phyloP scores from a whole-genome alignment of 495 filamentous ascomycete genomes.

The Penicillium mononematosum region DNA sequence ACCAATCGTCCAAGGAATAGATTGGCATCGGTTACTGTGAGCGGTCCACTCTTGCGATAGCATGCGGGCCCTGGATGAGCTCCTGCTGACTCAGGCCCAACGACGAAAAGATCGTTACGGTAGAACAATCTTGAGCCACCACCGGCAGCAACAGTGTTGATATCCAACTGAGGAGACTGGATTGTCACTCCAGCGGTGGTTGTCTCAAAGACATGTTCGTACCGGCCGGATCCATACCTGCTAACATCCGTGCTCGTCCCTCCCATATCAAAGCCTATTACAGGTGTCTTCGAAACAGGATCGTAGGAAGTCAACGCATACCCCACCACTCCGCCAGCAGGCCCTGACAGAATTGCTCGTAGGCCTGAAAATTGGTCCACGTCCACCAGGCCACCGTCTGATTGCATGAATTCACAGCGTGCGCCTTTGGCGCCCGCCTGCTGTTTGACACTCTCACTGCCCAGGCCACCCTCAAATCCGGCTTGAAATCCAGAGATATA shows the following conservation, averaged over 20 bases:
- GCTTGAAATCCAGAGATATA: conserved; percentile 81
- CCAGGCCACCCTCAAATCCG: conserved; percentile 50
- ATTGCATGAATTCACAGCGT: conserved; percentile 49
- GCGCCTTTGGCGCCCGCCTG: conserved; percentile 44
- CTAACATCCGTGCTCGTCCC: conserved; percentile 92
- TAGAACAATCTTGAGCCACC: conserved; percentile 83
- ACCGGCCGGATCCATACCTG: conserved; percentile 66
- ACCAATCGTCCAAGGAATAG: conserved; percentile 79
- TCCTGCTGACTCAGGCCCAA: conserved; percentile 86
- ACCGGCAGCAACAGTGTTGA: conserved; percentile 94
- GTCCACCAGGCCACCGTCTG: conserved; percentile 50
- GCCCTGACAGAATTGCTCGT: conserved; percentile 53
- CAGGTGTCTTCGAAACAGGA: conserved; percentile 70
- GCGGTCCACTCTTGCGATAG: conserved; percentile 85
- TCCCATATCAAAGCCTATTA: conserved; percentile 95
- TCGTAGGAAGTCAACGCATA: conserved; percentile 89
- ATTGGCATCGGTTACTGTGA: conserved; percentile 92
- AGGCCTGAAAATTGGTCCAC: conserved; percentile 50
- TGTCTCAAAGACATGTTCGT: conserved; percentile 93
- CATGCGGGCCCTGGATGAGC: conserved; percentile 90
- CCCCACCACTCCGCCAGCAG: conserved; percentile 71
- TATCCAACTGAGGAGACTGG: conserved; percentile 89
- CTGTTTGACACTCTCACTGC: conserved; percentile 27
- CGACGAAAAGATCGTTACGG: conserved; percentile 82
- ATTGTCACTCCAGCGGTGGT: conserved; percentile 92